Conservation (phyloP, 2,329 filamentous ascomycete genomes). For the Colletotrichum paranaense region DNA sequence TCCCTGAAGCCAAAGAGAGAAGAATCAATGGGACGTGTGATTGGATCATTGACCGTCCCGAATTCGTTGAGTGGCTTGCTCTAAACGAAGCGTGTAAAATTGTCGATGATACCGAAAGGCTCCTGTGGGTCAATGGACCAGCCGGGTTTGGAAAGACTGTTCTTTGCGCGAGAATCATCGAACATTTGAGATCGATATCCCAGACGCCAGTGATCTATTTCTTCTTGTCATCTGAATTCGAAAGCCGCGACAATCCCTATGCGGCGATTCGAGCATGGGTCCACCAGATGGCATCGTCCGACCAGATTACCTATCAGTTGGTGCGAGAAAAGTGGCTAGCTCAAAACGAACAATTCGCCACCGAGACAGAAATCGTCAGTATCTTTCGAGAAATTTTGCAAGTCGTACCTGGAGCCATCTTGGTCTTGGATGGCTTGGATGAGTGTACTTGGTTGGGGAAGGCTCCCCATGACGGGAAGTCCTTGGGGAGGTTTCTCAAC, state of each 20-base stretch:
- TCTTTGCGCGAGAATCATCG: conserved; percentile 42
- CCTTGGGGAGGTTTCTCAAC: conserved; percentile 36
- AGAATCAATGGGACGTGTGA: neutral
- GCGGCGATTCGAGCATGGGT: conserved; percentile 38
- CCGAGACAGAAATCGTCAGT: conserved; percentile 29
- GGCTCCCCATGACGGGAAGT: neutral
- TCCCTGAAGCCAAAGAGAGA: no score
- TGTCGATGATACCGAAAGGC: neutral
- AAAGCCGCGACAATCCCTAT: conserved; percentile 41
- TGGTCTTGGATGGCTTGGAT: conserved; percentile 49
- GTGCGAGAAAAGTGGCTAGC: conserved; percentile 11
- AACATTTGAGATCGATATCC: conserved; percentile 33
- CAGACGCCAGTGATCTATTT: conserved; percentile 39
- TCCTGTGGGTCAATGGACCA: conserved; percentile 47
- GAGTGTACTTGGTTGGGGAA: conserved; percentile 41
- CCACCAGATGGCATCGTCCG: no score
- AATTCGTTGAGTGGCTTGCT: conserved; percentile 38
- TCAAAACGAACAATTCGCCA: conserved; percentile 26
- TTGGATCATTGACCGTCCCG: conserved; percentile 40
- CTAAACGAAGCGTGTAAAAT: neutral
- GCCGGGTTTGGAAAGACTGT: conserved; percentile 49
- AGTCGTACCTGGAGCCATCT: conserved; percentile 33
- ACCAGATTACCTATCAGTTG: conserved; percentile 9
- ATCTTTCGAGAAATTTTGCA: conserved; percentile 37
- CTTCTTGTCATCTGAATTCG: conserved; percentile 46